Evolutionary conservation across 1,284 basidiomycete genomes (phyloP).

Genomic region (Ustilago loliicola): DNA sequence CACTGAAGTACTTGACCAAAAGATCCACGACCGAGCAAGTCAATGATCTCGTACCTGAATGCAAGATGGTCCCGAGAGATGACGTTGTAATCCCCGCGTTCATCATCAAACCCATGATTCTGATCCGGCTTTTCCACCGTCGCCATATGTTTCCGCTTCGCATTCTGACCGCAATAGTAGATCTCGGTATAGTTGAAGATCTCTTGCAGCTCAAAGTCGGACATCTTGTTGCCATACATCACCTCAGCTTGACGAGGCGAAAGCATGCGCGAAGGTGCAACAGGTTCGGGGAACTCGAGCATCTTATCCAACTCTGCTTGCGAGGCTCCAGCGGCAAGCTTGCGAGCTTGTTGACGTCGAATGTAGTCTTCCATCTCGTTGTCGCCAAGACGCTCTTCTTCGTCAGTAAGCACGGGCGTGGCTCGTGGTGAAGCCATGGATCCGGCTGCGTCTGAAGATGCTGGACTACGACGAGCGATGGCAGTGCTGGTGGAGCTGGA

Average conservation of each 20-base stretch:
- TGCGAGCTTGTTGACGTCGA: conserved; percentile 87
- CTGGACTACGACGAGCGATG: conserved; percentile 37
- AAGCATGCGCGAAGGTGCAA: conserved; percentile 78
- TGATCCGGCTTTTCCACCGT: conserved; percentile 80
- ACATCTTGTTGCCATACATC: conserved; percentile 71
- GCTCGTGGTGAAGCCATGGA: conserved; percentile 31
- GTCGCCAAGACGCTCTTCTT: conserved; percentile 91
- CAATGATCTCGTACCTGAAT: conserved; percentile 94
- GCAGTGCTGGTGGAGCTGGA: conserved; percentile 18
- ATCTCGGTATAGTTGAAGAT: conserved; percentile 88
- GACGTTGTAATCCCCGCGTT: conserved; percentile 95
- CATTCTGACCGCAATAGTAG: conserved; percentile 80
- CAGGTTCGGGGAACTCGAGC: conserved; percentile 91
- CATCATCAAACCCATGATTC: conserved; percentile 97
- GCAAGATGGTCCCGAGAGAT: conserved; percentile 92
- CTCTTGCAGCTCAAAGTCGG: conserved; percentile 85
- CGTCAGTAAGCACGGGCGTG: conserved; percentile 70
- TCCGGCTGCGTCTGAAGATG: conserved; percentile 28
- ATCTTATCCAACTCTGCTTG: conserved; percentile 90
- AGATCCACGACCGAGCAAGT: conserved; percentile 94
- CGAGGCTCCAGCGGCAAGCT: conserved; percentile 80
- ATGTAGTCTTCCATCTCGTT: conserved; percentile 98
- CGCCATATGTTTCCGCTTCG: conserved; percentile 62
- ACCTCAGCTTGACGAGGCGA: conserved; percentile 76
- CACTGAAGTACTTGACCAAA: conserved; percentile 98